Base-by-base conservation (phyloP, 805 yeast species). In the Metschnikowia anglica region DNA sequence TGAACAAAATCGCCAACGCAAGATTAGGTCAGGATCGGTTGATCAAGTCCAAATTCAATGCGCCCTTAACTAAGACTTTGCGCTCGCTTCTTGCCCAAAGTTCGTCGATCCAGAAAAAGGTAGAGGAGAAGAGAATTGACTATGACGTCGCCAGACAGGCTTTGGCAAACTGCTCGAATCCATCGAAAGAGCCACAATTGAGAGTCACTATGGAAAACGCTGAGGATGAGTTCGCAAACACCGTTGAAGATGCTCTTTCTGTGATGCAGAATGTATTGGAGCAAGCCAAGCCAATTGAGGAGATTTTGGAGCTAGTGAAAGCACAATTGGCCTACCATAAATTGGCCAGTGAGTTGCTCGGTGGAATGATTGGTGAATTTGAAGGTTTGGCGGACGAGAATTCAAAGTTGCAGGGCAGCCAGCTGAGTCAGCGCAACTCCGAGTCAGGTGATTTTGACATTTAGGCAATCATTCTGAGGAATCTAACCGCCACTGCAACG, bases 171-270 rank as follows among this genome's bases (percentile, higher is more conserved):
- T 67, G 74, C 54, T 50, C 69, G 7, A 68, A 69, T 47, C 71
- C 75, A 4, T 54, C 65, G 26, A 81, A 81, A 64, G 84, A 83
- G 59, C 88, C 90, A 13, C 81, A 81, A 37, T 76, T 84, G 47
- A 74, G 90, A 56, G 85, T 82, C 37, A 77, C 80, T 50, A 82
- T 88, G 76, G 95, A 88, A 65, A 78, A 82, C 48, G 81, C 88
- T 39, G 96, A 88, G 68, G 96, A 88, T 58, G 90, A 85, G 58
- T 88, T 88, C 62, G 95, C 93, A 35, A 87, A 85, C 53, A 84
- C 90, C 18, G 88, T 88, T 26, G 96, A 88, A 67, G 93, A 85
- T 58, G 93, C 95, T 29, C 88, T 87, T 41, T 70, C 81, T 29
- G 79, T 84, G 46, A 83, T 88, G 90, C 87, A 83, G 68, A 81